phyloP scores from a whole-genome alignment of 2,329 filamentous ascomycete species.

The Cladosporium sphaerospermum region DNA sequence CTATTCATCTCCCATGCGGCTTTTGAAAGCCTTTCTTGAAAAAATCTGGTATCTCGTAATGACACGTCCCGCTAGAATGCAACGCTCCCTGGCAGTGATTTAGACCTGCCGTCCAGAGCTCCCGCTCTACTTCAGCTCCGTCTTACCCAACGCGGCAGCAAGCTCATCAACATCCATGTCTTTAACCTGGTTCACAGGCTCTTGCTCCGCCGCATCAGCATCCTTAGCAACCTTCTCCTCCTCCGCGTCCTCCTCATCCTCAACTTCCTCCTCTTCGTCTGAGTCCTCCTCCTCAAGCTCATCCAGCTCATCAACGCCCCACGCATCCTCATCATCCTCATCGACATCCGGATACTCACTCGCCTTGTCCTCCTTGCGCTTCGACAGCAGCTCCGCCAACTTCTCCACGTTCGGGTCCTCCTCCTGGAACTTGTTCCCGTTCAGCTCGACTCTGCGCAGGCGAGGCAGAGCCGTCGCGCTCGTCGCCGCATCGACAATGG shows the following conservation, averaged over 20 bases:
- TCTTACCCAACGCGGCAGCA: conserved; percentile 69
- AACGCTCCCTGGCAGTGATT: too few relatives aligned
- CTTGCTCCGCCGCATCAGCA: conserved; percentile 64
- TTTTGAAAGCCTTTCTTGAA: too few relatives aligned
- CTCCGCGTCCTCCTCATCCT: conserved; percentile 46
- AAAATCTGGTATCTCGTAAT: too few relatives aligned
- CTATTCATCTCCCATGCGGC: too few relatives aligned
- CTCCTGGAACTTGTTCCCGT: conserved; percentile 91
- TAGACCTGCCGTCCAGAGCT: too few relatives aligned
- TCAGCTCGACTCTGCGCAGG: conserved; percentile 82
- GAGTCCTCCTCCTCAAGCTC: conserved; percentile 74
- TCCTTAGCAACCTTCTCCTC: conserved; percentile 58
- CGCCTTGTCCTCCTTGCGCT: conserved; percentile 46
- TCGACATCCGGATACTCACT: conserved; percentile 49
- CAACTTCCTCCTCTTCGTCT: conserved; percentile 58
- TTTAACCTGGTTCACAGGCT: conserved; percentile 64
- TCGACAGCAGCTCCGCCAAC: conserved; percentile 55
- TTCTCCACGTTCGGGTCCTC: conserved; percentile 67
- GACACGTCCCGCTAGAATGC: too few relatives aligned
- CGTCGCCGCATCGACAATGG: conserved; percentile 62
- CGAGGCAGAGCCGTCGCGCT: conserved; percentile 56
- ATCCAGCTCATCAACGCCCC: conserved; percentile 79
- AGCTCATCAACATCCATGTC: conserved; percentile 77
- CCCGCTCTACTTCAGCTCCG: conserved; percentile 35
- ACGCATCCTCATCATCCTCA: conserved; percentile 69